Base-by-base conservation (phyloP, 495 filamentous ascomycete species). In the Durotheca rogersii region DNA sequence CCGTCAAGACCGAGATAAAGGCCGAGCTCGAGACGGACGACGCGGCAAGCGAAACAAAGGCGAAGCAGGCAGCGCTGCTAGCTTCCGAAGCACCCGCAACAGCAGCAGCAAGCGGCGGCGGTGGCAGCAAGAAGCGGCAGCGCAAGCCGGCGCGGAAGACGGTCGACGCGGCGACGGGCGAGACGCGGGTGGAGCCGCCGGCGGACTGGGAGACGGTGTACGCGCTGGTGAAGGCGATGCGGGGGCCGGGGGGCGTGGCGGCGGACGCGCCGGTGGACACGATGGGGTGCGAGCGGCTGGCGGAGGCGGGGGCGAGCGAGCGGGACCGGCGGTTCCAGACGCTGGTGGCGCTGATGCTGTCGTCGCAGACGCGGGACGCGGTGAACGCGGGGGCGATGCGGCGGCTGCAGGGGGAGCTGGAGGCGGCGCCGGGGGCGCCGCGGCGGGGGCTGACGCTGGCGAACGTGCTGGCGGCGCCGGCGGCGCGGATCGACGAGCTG, bases 291-390 rank as follows among this genome's bases (percentile, higher is more conserved):
- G 89, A 92, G 52, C 80, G 84, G 10, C 77, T 96, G 1, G 88
- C 85, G 0, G 70, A 78, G 29, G 51, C 70, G 0, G 64, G 63
- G 18, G 70, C 71, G 1, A 73, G 71, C 15, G 75, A 83, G 25
- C 66, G 75, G 52, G 88, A 92, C 63, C 81, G 81, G 52, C 81
- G 94, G 1, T 95, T 94, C 65, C 93, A 99, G 50, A 97, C 89
- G 2, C 78, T 99, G 19, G 80, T 94, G 19, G 83, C 92, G 2
- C 73, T 99, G 42, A 97, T 99, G 94, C 82, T 99, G n/a, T 92
- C 87, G 3, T 87, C 83, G 9, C 93, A 98, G 65, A 98, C 93
- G 2, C 96, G 96, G 63, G 93, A 98, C 69, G 95, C 92, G 0
- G 87, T 91, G 33, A 98, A 86, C 12, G 88, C 92, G 0, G 80